Percentiles rank a stretch among this genome's conserved stretches.
phyloP scores from a whole-genome alignment of 139 green algal genomes.

The Picochlorum sp. region DNA sequence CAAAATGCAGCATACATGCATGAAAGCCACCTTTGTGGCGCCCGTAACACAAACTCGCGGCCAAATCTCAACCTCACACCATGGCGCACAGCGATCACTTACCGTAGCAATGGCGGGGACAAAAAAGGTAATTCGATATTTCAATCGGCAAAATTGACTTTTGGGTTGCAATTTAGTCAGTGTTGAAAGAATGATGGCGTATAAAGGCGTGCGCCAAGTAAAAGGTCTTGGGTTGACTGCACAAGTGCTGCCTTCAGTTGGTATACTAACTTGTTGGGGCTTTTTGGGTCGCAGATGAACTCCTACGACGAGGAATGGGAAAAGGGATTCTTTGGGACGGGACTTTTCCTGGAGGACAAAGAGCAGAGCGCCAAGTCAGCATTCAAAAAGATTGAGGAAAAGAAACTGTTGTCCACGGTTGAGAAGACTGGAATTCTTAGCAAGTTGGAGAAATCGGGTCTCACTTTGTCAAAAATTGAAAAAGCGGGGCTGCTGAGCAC shows the following conservation, averaged over 20 bases:
- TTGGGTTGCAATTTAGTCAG: too few relatives aligned
- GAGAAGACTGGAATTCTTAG: slow-evolving; percentile 59
- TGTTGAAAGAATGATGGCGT: background rate
- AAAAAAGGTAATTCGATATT: slow-evolving; percentile 3
- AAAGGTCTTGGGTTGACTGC: too few relatives aligned
- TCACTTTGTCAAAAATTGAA: slow-evolving; percentile 45
- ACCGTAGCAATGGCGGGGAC: slow-evolving; percentile 5
- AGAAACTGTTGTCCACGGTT: slow-evolving; percentile 73
- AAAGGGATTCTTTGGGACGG: slow-evolving; percentile 27
- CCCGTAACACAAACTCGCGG: background rate
- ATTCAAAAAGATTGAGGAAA: slow-evolving; percentile 56
- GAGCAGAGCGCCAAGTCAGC: slow-evolving; percentile 11
- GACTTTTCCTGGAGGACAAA: slow-evolving; percentile 31
- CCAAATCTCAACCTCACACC: background rate
- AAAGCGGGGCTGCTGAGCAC: slow-evolving; percentile 36
- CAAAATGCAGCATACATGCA: too few relatives aligned
- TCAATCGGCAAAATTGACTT: too few relatives aligned
- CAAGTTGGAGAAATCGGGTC: slow-evolving; percentile 38
- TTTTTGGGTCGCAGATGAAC: slow-evolving; percentile 21
- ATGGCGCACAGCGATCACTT: background rate
- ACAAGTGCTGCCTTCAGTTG: background rate
- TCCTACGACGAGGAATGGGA: slow-evolving; percentile 20
- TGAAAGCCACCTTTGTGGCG: background rate
- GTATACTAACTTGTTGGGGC: background rate
- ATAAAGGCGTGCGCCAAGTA: background rate